Evolutionary conservation across 352 stramenopile genomes (phyloP), one percentile per base, ranked within the genome.

Genomic region (Globisporangium orthogonon): DNA sequence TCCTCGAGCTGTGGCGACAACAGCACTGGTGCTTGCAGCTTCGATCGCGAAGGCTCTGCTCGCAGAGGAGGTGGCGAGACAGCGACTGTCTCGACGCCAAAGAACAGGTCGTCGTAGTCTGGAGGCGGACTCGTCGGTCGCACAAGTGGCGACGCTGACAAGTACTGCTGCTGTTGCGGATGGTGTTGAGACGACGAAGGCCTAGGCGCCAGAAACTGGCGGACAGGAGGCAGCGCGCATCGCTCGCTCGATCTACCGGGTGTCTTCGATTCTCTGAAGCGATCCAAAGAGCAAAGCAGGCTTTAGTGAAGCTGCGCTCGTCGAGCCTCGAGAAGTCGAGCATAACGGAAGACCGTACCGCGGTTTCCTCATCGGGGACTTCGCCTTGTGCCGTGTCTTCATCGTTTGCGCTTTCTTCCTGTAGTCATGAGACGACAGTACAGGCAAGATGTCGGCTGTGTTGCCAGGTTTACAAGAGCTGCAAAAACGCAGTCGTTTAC

Each of bases 101-200:
- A 89, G 46, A 89, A 87, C 5, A 89, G 54, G 35, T 87, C 78
- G 45, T 84, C 61, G 50, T 87, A 87, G 0, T 69, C 63, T 52
- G 78, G 76, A 10, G 78, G 76, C 9, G 67, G 78, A 0, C 74
- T 76, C 10, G 65, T 41, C 0, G 76, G 71, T 50, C 74, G 69
- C 3, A 47, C 53, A 28, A 60, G 57, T 0, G 56, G 2, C 6
- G 17, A 6, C 44, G 40, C 11, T 13, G 37, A 17, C 37, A 17
- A 17, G 55, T 35, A 14, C 14, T 35, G 23, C 23, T 35, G 14
- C 13, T 51, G 35, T 4, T 48, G 55, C 23, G 52, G 48, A 7
- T 35, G 37, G 11, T 15, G 40, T 39, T 69, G 58, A 18, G 53
- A 66, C 6, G 57, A 47, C 1, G 49, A 35, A 56, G 50, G 37